Conservation (phyloP, 192 early-diverging fungal genomes). For the Thamnidium elegans region DNA sequence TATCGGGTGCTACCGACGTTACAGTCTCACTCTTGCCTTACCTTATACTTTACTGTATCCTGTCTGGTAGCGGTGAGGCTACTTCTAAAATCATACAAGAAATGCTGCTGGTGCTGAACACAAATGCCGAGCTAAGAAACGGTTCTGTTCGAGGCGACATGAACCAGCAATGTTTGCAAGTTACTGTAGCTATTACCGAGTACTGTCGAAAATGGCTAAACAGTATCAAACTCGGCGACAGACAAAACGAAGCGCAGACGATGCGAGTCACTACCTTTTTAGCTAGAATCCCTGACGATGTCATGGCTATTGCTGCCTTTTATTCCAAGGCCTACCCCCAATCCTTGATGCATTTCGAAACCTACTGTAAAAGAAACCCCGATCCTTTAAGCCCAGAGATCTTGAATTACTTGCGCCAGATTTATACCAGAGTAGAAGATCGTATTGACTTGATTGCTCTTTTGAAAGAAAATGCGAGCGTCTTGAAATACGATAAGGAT, state of each 20-base stretch:
- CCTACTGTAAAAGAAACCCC: conserved; percentile 39
- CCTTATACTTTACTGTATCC: conserved; percentile 6
- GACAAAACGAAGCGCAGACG: conserved; percentile 5
- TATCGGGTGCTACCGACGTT: background rate
- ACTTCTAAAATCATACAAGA: background rate
- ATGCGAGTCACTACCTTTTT: conserved; percentile 49
- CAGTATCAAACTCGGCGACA: conserved; percentile 19
- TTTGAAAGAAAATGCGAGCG: conserved; percentile 43
- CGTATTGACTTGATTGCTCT: conserved; percentile 69
- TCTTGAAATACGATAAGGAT: conserved; percentile 60
- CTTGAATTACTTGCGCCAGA: conserved; percentile 46
- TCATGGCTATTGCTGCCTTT: conserved; percentile 63
- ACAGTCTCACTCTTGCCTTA: conserved; percentile 8
- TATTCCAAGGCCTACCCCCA: conserved; percentile 61
- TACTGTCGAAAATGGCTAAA: conserved; percentile 48
- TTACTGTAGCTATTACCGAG: conserved; percentile 33
- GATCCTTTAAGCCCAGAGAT: background rate
- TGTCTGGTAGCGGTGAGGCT: background rate
- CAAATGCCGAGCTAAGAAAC: background rate
- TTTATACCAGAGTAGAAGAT: conserved; percentile 69
- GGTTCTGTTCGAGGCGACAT: background rate
- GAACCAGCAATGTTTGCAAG: background rate
- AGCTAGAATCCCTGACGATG: conserved; percentile 52
- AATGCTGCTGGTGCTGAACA: conserved; percentile 3
- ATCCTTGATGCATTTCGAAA: conserved; percentile 69